phyloP scores from a whole-genome alignment of 345 rosid species.

The Camelina hispida region DNA sequence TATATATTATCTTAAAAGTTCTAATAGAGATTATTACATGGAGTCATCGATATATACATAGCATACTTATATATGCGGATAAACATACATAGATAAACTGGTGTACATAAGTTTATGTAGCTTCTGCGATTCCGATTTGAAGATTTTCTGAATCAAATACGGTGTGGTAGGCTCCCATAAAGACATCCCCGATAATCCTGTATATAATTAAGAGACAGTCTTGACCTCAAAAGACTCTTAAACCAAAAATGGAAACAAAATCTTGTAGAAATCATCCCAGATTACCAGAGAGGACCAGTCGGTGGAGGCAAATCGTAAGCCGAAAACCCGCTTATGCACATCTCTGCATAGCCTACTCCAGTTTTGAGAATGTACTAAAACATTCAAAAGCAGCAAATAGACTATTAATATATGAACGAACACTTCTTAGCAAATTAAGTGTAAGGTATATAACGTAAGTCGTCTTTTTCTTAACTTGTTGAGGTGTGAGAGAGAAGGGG shows the following conservation, averaged over 20 bases:
- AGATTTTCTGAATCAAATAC: conserved; percentile 68
- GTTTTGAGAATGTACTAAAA: conserved; percentile 73
- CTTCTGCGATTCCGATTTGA: conserved; percentile 68
- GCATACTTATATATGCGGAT: background rate
- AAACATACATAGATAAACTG: background rate
- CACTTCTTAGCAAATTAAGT: background rate
- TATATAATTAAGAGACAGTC: background rate
- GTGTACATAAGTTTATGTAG: conserved; percentile 44
- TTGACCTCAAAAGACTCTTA: background rate
- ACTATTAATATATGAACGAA: background rate
- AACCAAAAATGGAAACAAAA: too few relatives aligned
- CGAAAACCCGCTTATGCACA: conserved; percentile 72
- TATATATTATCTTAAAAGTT: too few relatives aligned
- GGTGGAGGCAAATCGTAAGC: conserved; percentile 75
- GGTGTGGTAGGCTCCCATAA: conserved; percentile 83
- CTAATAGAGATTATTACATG: background rate
- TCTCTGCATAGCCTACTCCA: conserved; percentile 55
- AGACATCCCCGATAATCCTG: conserved; percentile 86
- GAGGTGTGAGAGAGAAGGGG: conserved; percentile 67
- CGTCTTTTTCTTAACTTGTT: conserved; percentile 52
- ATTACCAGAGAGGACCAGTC: conserved; percentile 74
- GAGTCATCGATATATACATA: conserved; percentile 13
- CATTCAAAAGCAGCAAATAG: conserved; percentile 2
- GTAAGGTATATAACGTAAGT: background rate
- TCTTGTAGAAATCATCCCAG: background rate